Evolutionary conservation across 2,329 filamentous ascomycete genomes (phyloP).

Genomic region (Teratosphaeria destructans): DNA sequence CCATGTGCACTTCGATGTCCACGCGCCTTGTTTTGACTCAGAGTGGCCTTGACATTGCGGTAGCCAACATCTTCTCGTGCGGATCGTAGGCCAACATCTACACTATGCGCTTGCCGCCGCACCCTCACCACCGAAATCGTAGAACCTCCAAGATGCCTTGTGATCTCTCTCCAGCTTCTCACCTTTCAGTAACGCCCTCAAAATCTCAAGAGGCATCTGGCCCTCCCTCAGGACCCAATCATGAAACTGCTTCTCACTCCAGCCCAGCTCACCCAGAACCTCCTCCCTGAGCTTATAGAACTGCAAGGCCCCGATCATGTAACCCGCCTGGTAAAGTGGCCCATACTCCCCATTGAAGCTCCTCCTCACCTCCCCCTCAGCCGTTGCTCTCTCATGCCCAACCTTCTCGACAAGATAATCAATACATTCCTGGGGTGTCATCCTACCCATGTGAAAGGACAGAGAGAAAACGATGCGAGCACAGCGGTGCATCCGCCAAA

Average conservation of each 20-base stretch:
- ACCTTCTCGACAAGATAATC: slow-evolving; percentile 47
- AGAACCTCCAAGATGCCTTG: slow-evolving; percentile 41
- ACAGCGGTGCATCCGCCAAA: slow-evolving; percentile 54
- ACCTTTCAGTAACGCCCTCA: slow-evolving; percentile 39
- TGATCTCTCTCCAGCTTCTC: slow-evolving; percentile 25
- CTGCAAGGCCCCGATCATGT: slow-evolving; percentile 51
- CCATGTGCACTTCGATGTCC: neutral
- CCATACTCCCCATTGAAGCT: slow-evolving; percentile 47
- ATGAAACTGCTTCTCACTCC: slow-evolving; percentile 47
- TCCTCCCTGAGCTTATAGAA: slow-evolving; percentile 43
- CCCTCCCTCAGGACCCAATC: slow-evolving; percentile 43
- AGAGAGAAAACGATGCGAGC: slow-evolving; percentile 49
- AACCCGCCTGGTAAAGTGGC: slow-evolving; percentile 50
- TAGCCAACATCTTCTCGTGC: too few species aligned
- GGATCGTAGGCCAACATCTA: neutral
- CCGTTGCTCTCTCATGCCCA: slow-evolving; percentile 49
- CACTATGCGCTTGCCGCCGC: neutral
- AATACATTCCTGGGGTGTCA: slow-evolving; percentile 45
- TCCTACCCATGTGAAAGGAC: slow-evolving; percentile 46
- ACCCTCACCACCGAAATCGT: slow-evolving; percentile 13
- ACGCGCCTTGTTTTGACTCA: neutral
- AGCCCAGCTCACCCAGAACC: slow-evolving; percentile 29
- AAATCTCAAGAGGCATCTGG: slow-evolving; percentile 45
- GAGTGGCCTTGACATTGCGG: neutral
- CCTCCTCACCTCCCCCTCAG: slow-evolving; percentile 50